Evolutionary conservation across 176 grass and related monocot genomes (phyloP).

Genomic region (Tuctoria greenei): DNA sequence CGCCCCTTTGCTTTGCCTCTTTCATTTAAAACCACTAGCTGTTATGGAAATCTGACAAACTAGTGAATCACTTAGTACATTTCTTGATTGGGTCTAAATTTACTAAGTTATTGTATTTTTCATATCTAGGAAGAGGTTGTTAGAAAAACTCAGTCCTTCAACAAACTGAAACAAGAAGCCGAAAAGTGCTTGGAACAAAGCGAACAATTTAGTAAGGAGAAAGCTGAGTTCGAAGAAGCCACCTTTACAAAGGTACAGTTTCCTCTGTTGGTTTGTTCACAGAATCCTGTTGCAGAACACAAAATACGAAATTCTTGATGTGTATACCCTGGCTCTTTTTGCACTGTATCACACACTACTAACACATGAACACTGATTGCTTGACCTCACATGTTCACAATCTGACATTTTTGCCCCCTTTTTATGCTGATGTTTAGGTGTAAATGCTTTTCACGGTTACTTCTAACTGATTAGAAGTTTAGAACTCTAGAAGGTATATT

Average conservation of each 20-base stretch:
- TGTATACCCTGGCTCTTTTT: not conserved
- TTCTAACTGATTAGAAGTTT: not conserved
- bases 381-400: not conserved
- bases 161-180: slow-evolving; percentile 82
- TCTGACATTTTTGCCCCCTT: not conserved
- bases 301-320: not conserved
- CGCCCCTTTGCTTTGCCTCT: slow-evolving; percentile 15
- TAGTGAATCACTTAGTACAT: not conserved
- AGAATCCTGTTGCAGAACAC: not conserved
- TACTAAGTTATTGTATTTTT: slow-evolving; percentile 10
- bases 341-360: not conserved
- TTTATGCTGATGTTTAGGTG: not conserved
- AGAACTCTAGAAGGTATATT: not conserved
- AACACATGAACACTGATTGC: not conserved
- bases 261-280: slow-evolving; percentile 4
- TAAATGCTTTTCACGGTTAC: not conserved
- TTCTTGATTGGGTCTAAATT: not conserved
- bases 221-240: slow-evolving; percentile 71
- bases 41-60: not conserved
- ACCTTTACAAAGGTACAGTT: slow-evolving; percentile 72
- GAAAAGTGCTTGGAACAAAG: slow-evolving; percentile 88
- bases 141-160: slow-evolving; percentile 66
- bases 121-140: slow-evolving; percentile 78
- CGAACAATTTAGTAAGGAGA: slow-evolving; percentile 63
- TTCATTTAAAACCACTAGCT: not conserved